Evolutionary conservation across 1,284 basidiomycete species (phyloP).

Genomic region (Ustilago bromivora): DNA sequence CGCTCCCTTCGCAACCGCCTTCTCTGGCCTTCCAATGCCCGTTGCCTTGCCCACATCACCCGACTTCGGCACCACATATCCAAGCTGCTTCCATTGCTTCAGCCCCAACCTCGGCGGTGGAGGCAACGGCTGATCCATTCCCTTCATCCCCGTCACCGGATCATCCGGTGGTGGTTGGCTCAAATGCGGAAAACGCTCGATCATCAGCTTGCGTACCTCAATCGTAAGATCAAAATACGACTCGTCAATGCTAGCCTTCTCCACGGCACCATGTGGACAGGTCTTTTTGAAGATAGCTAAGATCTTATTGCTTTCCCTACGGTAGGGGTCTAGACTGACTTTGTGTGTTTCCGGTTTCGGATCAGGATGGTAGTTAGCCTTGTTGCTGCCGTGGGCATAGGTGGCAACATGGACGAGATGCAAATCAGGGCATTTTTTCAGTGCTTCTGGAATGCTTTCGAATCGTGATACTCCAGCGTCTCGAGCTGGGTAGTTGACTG

Average conservation of each 20-base stretch:
- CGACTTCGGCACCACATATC: constrained; percentile 79
- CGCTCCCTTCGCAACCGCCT: constrained; percentile 43
- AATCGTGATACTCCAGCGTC: constrained; percentile 85
- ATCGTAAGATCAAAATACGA: constrained; percentile 67
- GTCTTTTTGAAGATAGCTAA: constrained; percentile 85
- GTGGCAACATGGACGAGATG: constrained; percentile 93
- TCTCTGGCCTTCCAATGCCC: constrained; percentile 55
- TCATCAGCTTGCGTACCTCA: constrained; percentile 64
- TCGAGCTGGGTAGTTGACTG: constrained; percentile 94
- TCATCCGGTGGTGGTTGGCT: constrained; percentile 55
- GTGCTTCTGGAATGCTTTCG: constrained; percentile 69
- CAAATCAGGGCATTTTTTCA: constrained; percentile 87
- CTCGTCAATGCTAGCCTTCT: constrained; percentile 76
- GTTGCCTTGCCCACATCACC: constrained; percentile 69
- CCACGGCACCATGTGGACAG: constrained; percentile 76
- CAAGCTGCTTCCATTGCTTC: constrained; percentile 77
- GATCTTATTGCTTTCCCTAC: constrained; percentile 89
- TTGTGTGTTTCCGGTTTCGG: constrained; percentile 91
- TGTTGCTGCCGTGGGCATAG: constrained; percentile 74
- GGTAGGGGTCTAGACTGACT: constrained; percentile 93
- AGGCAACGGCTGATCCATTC: constrained; percentile 85
- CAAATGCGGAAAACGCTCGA: constrained; percentile 77
- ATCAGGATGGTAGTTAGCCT: constrained; percentile 84
- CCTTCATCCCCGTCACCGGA: constrained; percentile 69
- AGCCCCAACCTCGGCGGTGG: constrained; percentile 75